Evolutionary conservation across 108 stramenopile genomes (phyloP), one percentile per base, ranked within the genome.

Genomic region (Schizochytrium sp.): DNA sequence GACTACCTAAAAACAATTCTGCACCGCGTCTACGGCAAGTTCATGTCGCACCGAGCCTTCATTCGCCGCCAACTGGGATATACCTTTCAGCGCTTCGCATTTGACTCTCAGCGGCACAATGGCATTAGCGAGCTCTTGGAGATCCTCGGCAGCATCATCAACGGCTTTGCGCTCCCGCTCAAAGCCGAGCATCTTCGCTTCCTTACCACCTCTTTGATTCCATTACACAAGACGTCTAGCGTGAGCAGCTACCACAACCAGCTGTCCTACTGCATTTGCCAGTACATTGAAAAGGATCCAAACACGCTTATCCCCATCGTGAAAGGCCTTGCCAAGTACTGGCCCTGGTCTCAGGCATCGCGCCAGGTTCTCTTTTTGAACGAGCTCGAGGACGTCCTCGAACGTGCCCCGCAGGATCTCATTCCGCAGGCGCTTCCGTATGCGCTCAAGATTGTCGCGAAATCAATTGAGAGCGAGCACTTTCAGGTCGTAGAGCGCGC

Each of bases 251-350:
- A 99, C 90, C 99, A 99, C 88, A 98, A 99, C 92, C 99, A 99
- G 90, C 95, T 99, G 41, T 98, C 97, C 44, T 99, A 99, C 92
- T 99, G 99, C 93, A 96, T 99, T 91, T 97, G 97, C 89, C 99
- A 99, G 92, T 99, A 98, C 91, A 97, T 99, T 29, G 99, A 99
- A 92, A 99, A 99, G 93, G 99, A 99, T 93, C 96, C 98, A 5
- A 97, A 97, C 89, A 99, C 98, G 60, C 97, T 96, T 8, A 96
- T 96, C 18, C 96, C 97, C 14, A 98, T 99, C 71, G 94, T 99
- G 23, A 96, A 96, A 90, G 98, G 98, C 8, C 95, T 99, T 88
- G 96, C 98, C 92, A 97, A 97, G 88, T 97, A 95, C 91, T 99
- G 98, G 98, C 98, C 98, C 12, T 98, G 98, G 98, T 94, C 95